Percentiles rank a stretch among this genome's conserved stretches.
Evolutionary conservation across 306 rosid genomes (phyloP).

Genomic region (Pyrus betulifolia): DNA sequence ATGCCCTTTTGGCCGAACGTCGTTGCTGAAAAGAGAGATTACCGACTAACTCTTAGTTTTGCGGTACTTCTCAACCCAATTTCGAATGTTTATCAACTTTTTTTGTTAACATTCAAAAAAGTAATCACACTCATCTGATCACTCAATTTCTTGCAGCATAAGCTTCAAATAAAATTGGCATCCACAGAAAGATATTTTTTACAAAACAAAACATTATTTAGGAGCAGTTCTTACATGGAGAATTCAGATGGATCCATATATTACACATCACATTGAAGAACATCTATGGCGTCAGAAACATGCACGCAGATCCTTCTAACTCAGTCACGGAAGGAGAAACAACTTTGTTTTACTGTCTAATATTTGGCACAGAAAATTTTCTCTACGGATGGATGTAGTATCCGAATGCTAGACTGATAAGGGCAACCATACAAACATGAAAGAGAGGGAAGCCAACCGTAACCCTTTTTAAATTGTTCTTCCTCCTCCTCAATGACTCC

Average conservation of each 20-base stretch:
- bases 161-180: neutral
- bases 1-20: neutral
- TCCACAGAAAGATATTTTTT: neutral
- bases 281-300: slow-evolving; percentile 21
- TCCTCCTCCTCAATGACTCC: slow-evolving; percentile 62
- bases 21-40: neutral
- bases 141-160: neutral
- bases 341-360: slow-evolving; percentile 1
- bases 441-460: slow-evolving; percentile 69
- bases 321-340: slow-evolving; percentile 11
- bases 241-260: slow-evolving; percentile 22
- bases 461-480: slow-evolving; percentile 24
- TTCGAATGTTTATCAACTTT: too few species aligned
- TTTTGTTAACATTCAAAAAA: neutral
- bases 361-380: slow-evolving; percentile 1
- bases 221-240: slow-evolving; percentile 4
- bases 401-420: slow-evolving; percentile 57
- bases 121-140: neutral
- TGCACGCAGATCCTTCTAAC: slow-evolving; percentile 23
- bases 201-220: neutral
- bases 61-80: neutral
- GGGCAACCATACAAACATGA: slow-evolving; percentile 66
- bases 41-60: neutral
- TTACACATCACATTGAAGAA: slow-evolving; percentile 16
- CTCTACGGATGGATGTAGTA: slow-evolving; percentile 51